These are phyloP conservation scores for Whalleya microplaca DNA, from an alignment of 2,329 filamentous ascomycete species.

Conservation along the genomic window DNA sequence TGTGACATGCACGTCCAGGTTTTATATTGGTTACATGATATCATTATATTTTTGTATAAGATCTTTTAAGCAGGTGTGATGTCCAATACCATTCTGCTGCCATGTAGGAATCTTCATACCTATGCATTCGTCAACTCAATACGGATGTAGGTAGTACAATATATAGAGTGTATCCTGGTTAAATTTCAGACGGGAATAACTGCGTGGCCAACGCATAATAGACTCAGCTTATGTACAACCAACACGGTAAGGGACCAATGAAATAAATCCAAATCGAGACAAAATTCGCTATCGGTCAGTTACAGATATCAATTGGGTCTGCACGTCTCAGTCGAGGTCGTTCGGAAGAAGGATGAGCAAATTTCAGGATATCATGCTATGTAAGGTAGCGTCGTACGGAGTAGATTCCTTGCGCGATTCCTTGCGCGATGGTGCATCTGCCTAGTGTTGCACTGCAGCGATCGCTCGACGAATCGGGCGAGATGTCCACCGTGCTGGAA, in stretches of 20 bases:
- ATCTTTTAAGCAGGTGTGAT: no score
- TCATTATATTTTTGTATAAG: no score
- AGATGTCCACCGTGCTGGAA: constrained; percentile 24
- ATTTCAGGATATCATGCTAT: constrained; percentile 27
- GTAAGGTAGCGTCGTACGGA: background rate
- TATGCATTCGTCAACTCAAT: no score
- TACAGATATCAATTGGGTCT: background rate
- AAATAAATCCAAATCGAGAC: background rate
- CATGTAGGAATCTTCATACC: no score
- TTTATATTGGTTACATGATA: no score
- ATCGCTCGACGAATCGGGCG: constrained; percentile 24
- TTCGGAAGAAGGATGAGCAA: background rate
- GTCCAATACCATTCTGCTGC: no score
- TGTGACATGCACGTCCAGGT: no score
- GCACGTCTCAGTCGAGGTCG: background rate
- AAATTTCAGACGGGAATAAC: background rate
- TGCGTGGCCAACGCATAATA: background rate
- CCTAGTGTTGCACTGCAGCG: constrained; percentile 24
- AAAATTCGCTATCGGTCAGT: background rate
- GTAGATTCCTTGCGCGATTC: constrained; percentile 7
- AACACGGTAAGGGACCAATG: background rate
- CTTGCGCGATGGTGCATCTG: constrained; percentile 18
- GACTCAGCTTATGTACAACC: background rate
- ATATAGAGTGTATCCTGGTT: background rate
- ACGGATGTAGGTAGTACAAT: no score